phyloP scores from a whole-genome alignment of 768 basidiomycete species.

The Panaeolus papilionaceus region DNA sequence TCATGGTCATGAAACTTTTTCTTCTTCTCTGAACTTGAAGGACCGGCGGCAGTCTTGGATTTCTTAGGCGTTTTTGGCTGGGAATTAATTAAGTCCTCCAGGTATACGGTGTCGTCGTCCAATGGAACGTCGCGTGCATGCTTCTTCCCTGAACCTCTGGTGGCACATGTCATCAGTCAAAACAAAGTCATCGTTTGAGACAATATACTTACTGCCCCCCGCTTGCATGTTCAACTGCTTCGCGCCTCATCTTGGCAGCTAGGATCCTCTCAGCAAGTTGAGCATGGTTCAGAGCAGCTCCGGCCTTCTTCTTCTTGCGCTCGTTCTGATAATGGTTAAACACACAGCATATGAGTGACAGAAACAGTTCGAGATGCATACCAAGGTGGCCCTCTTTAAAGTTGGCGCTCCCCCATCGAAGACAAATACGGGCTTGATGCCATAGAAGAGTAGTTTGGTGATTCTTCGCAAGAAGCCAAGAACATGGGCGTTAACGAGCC shows the following conservation, averaged over 20 bases:
- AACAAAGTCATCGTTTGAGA: not conserved
- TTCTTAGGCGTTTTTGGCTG: constrained; percentile 58
- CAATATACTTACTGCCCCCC: constrained; percentile 43
- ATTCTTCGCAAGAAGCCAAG: constrained; percentile 91
- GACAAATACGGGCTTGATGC: constrained; percentile 98
- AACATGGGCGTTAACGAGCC: constrained; percentile 91
- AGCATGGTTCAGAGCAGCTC: constrained; percentile 85
- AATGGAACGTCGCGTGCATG: constrained; percentile 48
- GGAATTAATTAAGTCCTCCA: constrained; percentile 80
- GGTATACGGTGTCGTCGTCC: constrained; percentile 80
- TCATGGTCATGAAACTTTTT: constrained; percentile 79
- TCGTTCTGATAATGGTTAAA: constrained; percentile 60
- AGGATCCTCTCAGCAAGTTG: constrained; percentile 91
- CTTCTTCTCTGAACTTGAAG: constrained; percentile 64
- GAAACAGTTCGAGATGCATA: constrained; percentile 32
- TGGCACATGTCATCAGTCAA: not conserved
- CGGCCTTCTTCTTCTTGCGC: constrained; percentile 88
- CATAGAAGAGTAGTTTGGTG: constrained; percentile 94
- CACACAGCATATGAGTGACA: not conserved
- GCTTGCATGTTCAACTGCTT: constrained; percentile 75
- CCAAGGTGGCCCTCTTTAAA: constrained; percentile 89
- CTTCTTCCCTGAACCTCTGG: constrained; percentile 21
- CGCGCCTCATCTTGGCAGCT: constrained; percentile 91
- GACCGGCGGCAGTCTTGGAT: constrained; percentile 39
- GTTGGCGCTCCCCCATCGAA: constrained; percentile 97